Evolutionary conservation across 768 basidiomycete species (phyloP).

Genomic region (Cystoderma amianthinum): DNA sequence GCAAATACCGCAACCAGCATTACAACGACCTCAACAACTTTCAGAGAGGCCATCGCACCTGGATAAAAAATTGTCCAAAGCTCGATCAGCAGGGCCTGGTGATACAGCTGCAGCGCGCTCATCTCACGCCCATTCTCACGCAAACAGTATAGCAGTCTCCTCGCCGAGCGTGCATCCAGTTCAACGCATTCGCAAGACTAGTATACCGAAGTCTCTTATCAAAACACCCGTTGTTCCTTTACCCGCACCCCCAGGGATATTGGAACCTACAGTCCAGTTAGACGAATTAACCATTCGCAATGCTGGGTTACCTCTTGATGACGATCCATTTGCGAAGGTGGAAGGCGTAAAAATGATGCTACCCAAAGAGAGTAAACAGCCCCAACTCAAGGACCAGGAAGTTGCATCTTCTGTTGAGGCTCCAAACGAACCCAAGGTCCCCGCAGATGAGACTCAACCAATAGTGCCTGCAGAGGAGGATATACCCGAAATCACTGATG

Average conservation of each 20-base stretch:
- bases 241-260: background rate
- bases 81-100: slow-evolving; percentile 8
- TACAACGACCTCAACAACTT: no score
- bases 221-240: background rate
- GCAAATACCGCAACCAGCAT: no score
- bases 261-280: slow-evolving; percentile 15
- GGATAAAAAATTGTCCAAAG: slow-evolving; percentile 11
- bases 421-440: slow-evolving; percentile 2
- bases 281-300: slow-evolving; percentile 19
- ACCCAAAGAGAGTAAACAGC: slow-evolving; percentile 9
- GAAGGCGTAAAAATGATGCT: slow-evolving; percentile 46
- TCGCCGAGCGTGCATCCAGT: no score
- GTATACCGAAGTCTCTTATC: background rate
- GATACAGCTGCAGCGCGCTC: background rate
- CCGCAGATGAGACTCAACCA: background rate
- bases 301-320: slow-evolving; percentile 33
- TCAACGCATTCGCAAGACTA: background rate
- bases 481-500: slow-evolving; percentile 2
- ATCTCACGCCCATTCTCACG: background rate
- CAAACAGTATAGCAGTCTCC: background rate
- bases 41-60: background rate
- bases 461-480: slow-evolving; percentile 1
- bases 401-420: background rate
- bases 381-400: slow-evolving; percentile 6
- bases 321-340: slow-evolving; percentile 50